Base-by-base conservation (phyloP, 2,329 filamentous ascomycete species). In the Hymenoscyphus occultus region DNA sequence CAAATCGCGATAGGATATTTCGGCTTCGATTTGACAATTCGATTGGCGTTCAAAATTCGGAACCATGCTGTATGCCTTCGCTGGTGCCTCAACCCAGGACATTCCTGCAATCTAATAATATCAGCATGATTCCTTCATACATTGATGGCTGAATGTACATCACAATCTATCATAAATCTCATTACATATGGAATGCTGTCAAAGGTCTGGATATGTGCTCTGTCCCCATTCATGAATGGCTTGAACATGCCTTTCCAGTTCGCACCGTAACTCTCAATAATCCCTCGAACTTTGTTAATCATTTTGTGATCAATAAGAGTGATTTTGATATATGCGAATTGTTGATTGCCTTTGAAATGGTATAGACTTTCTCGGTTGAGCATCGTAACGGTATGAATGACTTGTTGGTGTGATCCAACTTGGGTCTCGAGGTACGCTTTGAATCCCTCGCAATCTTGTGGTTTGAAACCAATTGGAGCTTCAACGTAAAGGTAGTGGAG, bases 91-190 rank as follows among this genome's bases (percentile, higher is more conserved):
- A 0, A 98, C 92, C 95, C 95, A 99, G 1, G 93, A 94, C 95
- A 99, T 99, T 69, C 95, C 95, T 64, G 90, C 85, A 56, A 99
- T 90, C 85, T 92, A 65, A 35, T 39, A 3, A 7, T 22, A 5
- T 69, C 62, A 71, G 69, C 57, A 54, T 42, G 19, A 22, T 16
- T 16, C 56, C 3, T n/a, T 58, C n/a, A 22, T 19, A 13, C 5
- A 6, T 35, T 9, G 39, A 39, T 9, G 16, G 7, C 13, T 45
- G 56, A 63, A 61, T 79, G 71, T 80, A 91, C 89, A 77, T 93
- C 90, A 71, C 91, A 96, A 77, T 99, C 95, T 60, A 99, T 94
- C 95, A 99, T 99, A 79, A 99, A 98, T 61, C 95, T 86, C 70
- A 98, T 79, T 32, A 98, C 87, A 75, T 97, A 99, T 81, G 96